Base-by-base conservation (phyloP, 2,329 filamentous ascomycete genomes). In the Diaporthe sp. region DNA sequence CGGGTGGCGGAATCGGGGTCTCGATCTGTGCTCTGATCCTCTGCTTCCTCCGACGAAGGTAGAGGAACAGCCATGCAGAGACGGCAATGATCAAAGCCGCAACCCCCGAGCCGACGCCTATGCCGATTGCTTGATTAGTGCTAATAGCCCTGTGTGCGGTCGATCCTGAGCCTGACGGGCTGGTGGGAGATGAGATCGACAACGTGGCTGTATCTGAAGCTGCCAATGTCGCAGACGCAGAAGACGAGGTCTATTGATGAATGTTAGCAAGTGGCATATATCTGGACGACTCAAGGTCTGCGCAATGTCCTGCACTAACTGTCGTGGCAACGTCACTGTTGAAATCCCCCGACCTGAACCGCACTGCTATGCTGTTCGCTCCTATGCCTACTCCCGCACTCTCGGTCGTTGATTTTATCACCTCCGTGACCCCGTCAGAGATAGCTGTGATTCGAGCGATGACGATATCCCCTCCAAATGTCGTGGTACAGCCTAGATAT, bases 31-130 rank as follows among this genome's bases (percentile, higher is more conserved):
- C 52, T 40, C 55, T 72, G 12, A 50, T 68, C 40, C 40, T 70
- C 61, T 72, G 61, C 76, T 77, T 78, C 57, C 77, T 75, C 70
- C 77, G 57, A 12, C 79, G 79, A 28, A 78, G 64, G 58, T 77
- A 79, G 69, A 78, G 71, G 47, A 77, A 77, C 66, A 80, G 68
- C 19, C 73, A 74, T 38, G 78, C 66, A 15, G 61, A 42, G 50
- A 77, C 61, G 25, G 73, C 72, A 9, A 77, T 28, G 17, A 79
- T 55, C 22, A 81, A 74, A n/a, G 71, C 76, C 15, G 55, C 77
- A 4, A 77, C 75, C 12, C 72, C 79, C 9, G 77, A 77, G n/a
- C 79, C 80, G 45, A 80, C 71, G 15, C 74, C 79, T 67, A 80
- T 81, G 28, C 79, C 80, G 35, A 80, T 76, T 42, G 77, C 77